A percentile compares a stretch with the other conserved stretches of the same genome.
Evolutionary conservation across 768 basidiomycete genomes (phyloP).

Genomic region (Suillus tomentosus): DNA sequence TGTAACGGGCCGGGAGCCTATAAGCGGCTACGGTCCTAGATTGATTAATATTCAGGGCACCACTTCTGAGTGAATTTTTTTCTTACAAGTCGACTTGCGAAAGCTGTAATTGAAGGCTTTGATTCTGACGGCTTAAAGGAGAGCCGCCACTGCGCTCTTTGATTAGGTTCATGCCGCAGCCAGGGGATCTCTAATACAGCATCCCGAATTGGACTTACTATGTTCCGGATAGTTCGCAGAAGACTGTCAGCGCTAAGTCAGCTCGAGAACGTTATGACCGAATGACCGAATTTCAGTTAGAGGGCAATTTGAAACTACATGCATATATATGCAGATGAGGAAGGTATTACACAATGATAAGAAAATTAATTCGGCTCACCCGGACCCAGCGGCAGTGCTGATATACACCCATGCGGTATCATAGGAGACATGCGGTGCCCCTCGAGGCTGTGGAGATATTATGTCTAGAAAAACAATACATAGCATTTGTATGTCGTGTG

Average conservation of each 20-base stretch:
- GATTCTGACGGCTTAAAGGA: not conserved
- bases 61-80: not conserved
- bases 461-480: slow-evolving; percentile 5
- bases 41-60: not conserved
- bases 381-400: not conserved
- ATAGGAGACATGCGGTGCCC: not conserved
- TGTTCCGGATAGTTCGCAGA: not conserved
- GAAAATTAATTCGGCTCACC: slow-evolving; percentile 2
- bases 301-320: not conserved
- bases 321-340: not conserved
- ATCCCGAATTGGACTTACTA: not conserved
- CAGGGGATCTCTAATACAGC: not conserved
- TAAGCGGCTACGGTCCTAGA: not conserved
- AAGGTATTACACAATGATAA: not conserved
- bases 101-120: not conserved
- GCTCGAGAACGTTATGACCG: not conserved
- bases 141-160: not conserved
- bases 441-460: not conserved
- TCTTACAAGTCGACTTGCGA: not conserved
- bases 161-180: not conserved
- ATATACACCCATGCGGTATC: not conserved
- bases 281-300: not conserved
- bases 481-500: slow-evolving; percentile 2
- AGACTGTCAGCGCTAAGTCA: not conserved
- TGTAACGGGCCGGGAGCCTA: not conserved